Conservation (phyloP, 2,329 filamentous ascomycete species). For the Plenodomus lindquistii region DNA sequence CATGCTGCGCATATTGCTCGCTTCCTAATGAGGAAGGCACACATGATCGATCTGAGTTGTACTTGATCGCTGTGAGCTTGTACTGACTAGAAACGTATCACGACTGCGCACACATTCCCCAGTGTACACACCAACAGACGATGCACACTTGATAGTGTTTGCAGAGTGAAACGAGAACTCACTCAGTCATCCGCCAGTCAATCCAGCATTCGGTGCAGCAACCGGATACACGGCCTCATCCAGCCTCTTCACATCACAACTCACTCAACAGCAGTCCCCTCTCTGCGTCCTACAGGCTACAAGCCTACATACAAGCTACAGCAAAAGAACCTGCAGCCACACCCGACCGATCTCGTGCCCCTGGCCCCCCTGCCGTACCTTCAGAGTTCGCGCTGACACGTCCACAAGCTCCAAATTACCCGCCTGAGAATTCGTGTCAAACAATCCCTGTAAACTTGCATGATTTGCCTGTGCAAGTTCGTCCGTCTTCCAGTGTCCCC, state of each 20-base stretch:
- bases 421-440: neutral
- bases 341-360: neutral
- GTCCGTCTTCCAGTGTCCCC: too few relatives aligned
- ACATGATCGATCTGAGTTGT: neutral
- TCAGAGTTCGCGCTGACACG: neutral
- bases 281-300: neutral
- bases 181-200: neutral
- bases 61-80: neutral
- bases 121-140: neutral
- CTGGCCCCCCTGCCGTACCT: neutral
- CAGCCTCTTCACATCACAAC: neutral
- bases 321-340: neutral
- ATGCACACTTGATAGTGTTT: too few relatives aligned
- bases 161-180: too few relatives aligned
- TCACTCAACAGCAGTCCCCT: too few relatives aligned
- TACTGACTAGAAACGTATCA: too few relatives aligned
- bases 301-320: too few relatives aligned
- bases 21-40: neutral
- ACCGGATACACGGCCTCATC: neutral
- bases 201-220: neutral
- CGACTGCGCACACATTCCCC: neutral
- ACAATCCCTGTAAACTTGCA: neutral
- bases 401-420: constrained; percentile 1
- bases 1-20: too few relatives aligned
- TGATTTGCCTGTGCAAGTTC: too few relatives aligned